phyloP scores from a whole-genome alignment of 1,139 yeast genomes.

The Dujonia santamariae region DNA sequence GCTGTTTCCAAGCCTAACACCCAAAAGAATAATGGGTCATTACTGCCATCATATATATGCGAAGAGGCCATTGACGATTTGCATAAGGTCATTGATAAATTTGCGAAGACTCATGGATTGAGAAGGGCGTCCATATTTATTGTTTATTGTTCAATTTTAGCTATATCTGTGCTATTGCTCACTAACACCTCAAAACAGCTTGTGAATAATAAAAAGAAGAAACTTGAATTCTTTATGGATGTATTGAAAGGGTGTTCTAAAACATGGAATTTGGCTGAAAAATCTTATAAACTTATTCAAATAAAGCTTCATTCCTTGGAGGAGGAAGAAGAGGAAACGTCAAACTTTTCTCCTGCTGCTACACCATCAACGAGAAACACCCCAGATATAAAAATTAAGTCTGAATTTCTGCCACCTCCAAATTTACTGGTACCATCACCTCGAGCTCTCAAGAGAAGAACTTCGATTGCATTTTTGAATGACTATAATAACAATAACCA shows the following conservation, averaged over 20 bases:
- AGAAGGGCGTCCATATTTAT: constrained; percentile 44
- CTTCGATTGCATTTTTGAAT: constrained; percentile 1
- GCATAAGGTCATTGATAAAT: constrained; percentile 34
- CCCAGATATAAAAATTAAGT: background rate
- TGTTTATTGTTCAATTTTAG: constrained; percentile 46
- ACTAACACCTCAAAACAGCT: constrained; percentile 29
- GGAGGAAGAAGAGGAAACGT: constrained; percentile 3
- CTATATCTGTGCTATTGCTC: constrained; percentile 43
- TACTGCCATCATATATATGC: constrained; percentile 35
- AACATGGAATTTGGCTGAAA: constrained; percentile 51
- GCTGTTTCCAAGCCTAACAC: constrained; percentile 10
- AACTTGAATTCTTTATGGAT: constrained; percentile 37
- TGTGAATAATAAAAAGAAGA: constrained; percentile 22
- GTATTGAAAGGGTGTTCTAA: constrained; percentile 37
- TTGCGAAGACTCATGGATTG: constrained; percentile 39
- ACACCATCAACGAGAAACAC: background rate
- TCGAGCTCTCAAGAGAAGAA: constrained; percentile 1
- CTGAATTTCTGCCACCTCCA: background rate
- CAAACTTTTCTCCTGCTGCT: background rate
- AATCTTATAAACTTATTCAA: constrained; percentile 41
- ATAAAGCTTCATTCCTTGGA: constrained; percentile 19
- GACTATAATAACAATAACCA: background rate
- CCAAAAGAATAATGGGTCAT: constrained; percentile 1
- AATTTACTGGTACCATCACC: background rate
- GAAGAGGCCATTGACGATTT: constrained; percentile 42